Evolutionary conservation across 2,329 filamentous ascomycete species (phyloP).

Genomic region (Pseudogymnoascus sp.): DNA sequence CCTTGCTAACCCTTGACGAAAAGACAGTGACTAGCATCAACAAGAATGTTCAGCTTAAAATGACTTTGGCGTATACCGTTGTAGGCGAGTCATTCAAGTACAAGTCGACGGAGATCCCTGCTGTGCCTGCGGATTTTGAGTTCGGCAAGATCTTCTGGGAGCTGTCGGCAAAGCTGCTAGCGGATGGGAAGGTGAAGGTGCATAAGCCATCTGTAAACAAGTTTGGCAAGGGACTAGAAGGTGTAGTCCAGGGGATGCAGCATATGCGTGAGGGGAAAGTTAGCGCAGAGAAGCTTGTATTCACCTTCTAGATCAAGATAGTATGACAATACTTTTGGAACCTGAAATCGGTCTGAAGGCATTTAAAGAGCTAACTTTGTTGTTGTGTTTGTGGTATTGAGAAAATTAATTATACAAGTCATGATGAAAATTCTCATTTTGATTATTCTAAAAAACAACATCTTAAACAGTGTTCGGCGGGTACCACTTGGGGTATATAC

Average conservation of each 20-base stretch:
- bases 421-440: too few relatives aligned
- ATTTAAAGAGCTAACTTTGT: too few relatives aligned
- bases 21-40: background rate
- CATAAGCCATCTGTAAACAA: slow-evolving; percentile 26
- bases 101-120: slow-evolving; percentile 16
- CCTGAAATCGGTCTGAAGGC: too few relatives aligned
- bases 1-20: slow-evolving; percentile 34
- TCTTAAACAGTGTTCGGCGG: too few relatives aligned
- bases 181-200: slow-evolving; percentile 32
- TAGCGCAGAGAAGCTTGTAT: slow-evolving; percentile 41
- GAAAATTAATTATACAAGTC: too few relatives aligned
- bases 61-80: slow-evolving; percentile 36
- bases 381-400: too few relatives aligned
- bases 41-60: slow-evolving; percentile 24
- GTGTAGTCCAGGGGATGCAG: slow-evolving; percentile 24
- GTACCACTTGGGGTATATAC: too few relatives aligned
- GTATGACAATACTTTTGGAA: too few relatives aligned
- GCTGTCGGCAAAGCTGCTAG: slow-evolving; percentile 30
- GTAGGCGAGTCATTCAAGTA: slow-evolving; percentile 33
- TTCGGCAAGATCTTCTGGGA: slow-evolving; percentile 36
- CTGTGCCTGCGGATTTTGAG: slow-evolving; percentile 28
- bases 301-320: slow-evolving; percentile 30
- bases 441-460: too few relatives aligned
- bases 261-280: slow-evolving; percentile 27
- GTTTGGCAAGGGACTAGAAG: slow-evolving; percentile 27